Evolutionary conservation across 768 basidiomycete species (phyloP).

Genomic region (Hygrophoropsis aurantiaca): DNA sequence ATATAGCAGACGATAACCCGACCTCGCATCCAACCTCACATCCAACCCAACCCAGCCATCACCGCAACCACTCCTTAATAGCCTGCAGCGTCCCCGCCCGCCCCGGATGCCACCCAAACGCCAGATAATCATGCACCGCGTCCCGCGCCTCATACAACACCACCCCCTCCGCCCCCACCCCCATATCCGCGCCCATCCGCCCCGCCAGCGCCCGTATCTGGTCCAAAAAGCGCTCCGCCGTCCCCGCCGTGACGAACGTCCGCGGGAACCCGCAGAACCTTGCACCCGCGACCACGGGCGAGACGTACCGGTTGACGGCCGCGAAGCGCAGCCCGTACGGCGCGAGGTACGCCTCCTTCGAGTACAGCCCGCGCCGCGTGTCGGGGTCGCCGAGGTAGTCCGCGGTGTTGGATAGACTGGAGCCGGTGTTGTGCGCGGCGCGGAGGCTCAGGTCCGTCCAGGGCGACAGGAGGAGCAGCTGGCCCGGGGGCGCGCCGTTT

Average conservation of each 20-base stretch:
- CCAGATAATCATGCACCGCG: conserved; percentile 53
- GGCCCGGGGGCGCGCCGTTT: conserved; percentile 45
- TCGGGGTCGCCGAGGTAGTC: conserved; percentile 15
- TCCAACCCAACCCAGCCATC: not conserved
- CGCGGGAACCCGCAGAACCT: conserved; percentile 57
- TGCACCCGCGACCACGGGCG: conserved; percentile 49
- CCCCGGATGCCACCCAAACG: conserved; percentile 52
- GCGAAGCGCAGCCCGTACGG: conserved; percentile 48
- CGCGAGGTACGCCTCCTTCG: conserved; percentile 44
- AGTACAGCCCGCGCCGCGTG: conserved; percentile 23
- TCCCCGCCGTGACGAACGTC: conserved; percentile 60
- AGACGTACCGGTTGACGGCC: conserved; percentile 53
- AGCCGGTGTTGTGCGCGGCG: conserved; percentile 38
- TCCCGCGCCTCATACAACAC: conserved; percentile 50
- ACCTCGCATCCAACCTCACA: no score
- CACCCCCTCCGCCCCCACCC: conserved; percentile 43
- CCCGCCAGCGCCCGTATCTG: conserved; percentile 43
- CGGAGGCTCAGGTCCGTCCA: conserved; percentile 51
- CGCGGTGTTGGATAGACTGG: conserved; percentile 39
- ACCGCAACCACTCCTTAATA: conserved; percentile 47
- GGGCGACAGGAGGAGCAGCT: conserved; percentile 55
- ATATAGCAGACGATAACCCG: no score
- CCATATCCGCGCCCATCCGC: conserved; percentile 53
- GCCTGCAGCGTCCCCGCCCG: conserved; percentile 44
- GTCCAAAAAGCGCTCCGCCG: conserved; percentile 59